Base-by-base conservation (phyloP, 2,329 filamentous ascomycete genomes). In the Xylaria sp. region DNA sequence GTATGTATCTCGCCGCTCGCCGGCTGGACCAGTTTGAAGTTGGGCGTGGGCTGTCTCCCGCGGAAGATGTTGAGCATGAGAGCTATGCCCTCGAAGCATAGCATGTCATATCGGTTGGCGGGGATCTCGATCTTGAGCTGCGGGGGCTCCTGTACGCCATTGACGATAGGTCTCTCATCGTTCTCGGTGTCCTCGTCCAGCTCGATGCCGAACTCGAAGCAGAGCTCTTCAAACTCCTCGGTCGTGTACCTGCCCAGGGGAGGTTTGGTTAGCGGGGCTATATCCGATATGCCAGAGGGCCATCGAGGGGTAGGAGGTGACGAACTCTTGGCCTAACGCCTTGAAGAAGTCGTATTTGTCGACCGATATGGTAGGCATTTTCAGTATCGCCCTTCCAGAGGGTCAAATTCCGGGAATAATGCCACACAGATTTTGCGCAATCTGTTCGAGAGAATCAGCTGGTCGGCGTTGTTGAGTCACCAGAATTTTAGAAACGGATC, bases 41-140 rank as follows among this genome's bases (percentile, higher is more conserved):
- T 90, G 52, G 95, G 94, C 39, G 91, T 80, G 24, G 86, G 75
- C 51, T 84, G 79, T 67, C 87, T 89, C 61, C 87, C 90, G 62
- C 90, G 81, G 85, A 99, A 97, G 74, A 97, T 90, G 74, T 96
- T 96, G 65, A 97, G 84, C 83, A 96, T 96, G 72, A 96, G 84
- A 63, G 91, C 89, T 71, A 97, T 96, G 58, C 93, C 93, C 78
- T 97, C 94, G 76, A 96, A 96, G 76, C 93, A 97, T 51, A 99
- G 85, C 87, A 97, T 92, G 69, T 97, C 86, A 76, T 86, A 92
- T 77, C 91, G 86, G 76, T 97, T 97, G 69, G 94, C 93, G 59
- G 92, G 92, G 67, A 97, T 96, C 74, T 97, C 93, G 70, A 99
- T 97, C 82, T 97, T 97, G 69, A 97, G 84, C 76, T 97, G 91